Base-by-base conservation (phyloP, 805 yeast genomes). In the Ogataea paraovalis region DNA sequence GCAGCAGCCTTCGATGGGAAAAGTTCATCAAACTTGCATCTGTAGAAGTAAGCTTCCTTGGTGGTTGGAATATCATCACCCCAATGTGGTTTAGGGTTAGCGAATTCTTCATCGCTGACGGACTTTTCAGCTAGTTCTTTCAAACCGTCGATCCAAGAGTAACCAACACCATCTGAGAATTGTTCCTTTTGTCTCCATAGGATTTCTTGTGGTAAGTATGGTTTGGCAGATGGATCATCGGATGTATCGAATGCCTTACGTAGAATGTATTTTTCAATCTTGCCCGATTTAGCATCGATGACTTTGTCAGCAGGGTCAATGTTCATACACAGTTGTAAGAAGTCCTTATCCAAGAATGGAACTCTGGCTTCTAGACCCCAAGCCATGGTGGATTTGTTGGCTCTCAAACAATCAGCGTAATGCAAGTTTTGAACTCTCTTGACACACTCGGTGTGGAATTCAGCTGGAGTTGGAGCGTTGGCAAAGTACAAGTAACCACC, bases 351-450 rank as follows among this genome's bases (percentile, higher is more conserved):
- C 73, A 94, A 80, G 87, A 94, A 94, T 58, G 99, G 99, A 58
- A 94, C 99, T 74, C 99, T 87, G 52, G 99, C 99, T 75, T 94
- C 99, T 55, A 94, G 80, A 70, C 99, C 99, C 99, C 99, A 94
- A 39, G 99, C 98, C 97, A 94, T 88, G 50, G 99, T 94, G 30
- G 97, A 91, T 75, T 94, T 94, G 87, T 94, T 94, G 56, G 99
- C 99, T 72, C 99, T 85, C 68, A 94, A 75, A 76, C 98, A 92
- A 75, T 94, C 99, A 52, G 98, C 89, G 59, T 83, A 83, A 72
- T 94, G 97, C 72, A 94, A 79, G 92, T 94, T 91, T 79, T 94
- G 89, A 61, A 94, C 97, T 70, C 99, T 82, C 75, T 85, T 78
- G 53, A 94, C 96, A 72, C 95, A 87, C 75, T 94, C 99, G 52